Conservation (phyloP, 139 green algal species). For the Auxenochlorella protothecoides region DNA sequence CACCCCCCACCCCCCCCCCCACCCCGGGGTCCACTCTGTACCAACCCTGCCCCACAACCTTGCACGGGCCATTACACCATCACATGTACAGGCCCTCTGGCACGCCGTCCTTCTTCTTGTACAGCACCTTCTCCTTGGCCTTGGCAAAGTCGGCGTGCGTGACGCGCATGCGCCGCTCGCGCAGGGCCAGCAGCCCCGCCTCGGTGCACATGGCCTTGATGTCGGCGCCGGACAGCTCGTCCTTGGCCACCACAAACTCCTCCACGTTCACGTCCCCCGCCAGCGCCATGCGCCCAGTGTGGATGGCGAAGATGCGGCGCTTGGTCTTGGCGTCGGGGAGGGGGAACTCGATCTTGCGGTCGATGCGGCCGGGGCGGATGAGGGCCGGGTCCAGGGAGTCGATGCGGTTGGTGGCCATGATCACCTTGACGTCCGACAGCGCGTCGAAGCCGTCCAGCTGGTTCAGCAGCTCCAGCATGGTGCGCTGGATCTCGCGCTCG, state of each 20-base stretch:
- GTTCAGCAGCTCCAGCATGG: constrained; percentile 97
- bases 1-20: neutral
- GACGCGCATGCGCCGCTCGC: constrained; percentile 91
- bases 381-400: constrained; percentile 93
- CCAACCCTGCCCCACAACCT: too few species aligned
- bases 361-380: constrained; percentile 89
- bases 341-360: constrained; percentile 98
- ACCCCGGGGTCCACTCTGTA: too few species aligned
- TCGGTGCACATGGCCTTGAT: constrained; percentile 99
- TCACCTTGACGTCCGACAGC: constrained; percentile 95
- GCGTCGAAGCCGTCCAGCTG: constrained; percentile 96
- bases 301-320: constrained; percentile 93
- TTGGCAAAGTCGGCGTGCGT: constrained; percentile 81
- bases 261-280: constrained; percentile 94
- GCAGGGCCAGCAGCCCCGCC: constrained; percentile 90
- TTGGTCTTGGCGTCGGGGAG: constrained; percentile 97
- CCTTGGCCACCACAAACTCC: constrained; percentile 85
- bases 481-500: constrained; percentile 96
- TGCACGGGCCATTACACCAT: neutral
- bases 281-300: constrained; percentile 83
- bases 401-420: constrained; percentile 98
- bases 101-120: constrained; percentile 98
- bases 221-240: constrained; percentile 94
- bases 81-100: constrained; percentile 97
- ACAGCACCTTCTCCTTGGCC: constrained; percentile 95